phyloP scores from a whole-genome alignment of 352 stramenopile genomes.

The Pythium apleroticum region DNA sequence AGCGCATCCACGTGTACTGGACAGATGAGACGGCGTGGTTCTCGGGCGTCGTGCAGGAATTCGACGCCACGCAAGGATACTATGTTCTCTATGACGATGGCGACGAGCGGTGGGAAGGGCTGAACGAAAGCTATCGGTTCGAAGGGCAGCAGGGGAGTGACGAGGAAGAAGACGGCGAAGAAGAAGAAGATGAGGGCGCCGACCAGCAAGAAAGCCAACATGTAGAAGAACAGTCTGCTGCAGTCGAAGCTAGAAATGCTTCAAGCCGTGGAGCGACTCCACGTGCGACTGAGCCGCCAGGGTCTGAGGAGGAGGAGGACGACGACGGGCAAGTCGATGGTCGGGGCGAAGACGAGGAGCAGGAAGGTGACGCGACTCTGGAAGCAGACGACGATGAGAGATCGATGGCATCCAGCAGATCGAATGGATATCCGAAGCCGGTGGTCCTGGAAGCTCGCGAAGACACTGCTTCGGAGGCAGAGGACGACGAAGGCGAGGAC shows the following conservation, averaged over 20 bases:
- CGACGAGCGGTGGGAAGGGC: conserved; percentile 72
- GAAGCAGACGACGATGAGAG: neutral
- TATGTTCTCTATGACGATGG: conserved; percentile 83
- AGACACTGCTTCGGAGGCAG: neutral
- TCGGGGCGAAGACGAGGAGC: conserved; percentile 8
- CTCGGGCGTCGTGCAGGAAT: conserved; percentile 44
- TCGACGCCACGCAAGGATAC: conserved; percentile 41
- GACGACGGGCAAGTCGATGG: neutral
- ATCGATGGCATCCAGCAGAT: neutral
- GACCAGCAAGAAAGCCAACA: conserved; percentile 7
- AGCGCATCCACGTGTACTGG: conserved; percentile 75
- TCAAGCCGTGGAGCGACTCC: conserved; percentile 1
- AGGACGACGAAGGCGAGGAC: conserved; percentile 34
- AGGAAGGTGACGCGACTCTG: neutral
- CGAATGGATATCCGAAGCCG: conserved; percentile 15
- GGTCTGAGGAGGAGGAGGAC: neutral
- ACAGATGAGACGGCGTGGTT: conserved; percentile 76
- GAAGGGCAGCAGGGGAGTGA: conserved; percentile 23
- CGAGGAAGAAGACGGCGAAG: conserved; percentile 13
- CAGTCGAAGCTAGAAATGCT: neutral
- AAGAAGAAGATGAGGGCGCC: conserved; percentile 1
- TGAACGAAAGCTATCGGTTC: conserved; percentile 38
- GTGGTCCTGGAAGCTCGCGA: neutral
- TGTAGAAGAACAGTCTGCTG: neutral
- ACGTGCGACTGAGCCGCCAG: conserved; percentile 14